These are phyloP conservation scores for Pleoardoris graminearum DNA, from an alignment of 2,329 filamentous ascomycete genomes.

Conservation along the genomic window DNA sequence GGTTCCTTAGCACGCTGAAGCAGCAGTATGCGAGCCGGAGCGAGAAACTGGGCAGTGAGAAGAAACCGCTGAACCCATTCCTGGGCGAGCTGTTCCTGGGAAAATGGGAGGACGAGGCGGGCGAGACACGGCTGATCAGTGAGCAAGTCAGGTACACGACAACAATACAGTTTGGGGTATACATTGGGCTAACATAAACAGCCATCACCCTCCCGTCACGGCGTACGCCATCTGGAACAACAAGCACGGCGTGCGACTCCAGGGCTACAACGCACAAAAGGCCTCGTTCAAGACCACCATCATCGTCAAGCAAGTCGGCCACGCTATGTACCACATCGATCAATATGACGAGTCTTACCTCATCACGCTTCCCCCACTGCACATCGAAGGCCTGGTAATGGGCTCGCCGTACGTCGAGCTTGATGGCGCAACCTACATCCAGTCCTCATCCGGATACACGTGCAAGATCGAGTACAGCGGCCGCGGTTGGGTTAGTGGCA, in stretches of 20 bases:
- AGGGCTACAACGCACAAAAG: slow-evolving; percentile 95
- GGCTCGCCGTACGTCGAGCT: slow-evolving; percentile 89
- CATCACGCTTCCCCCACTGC: slow-evolving; percentile 86
- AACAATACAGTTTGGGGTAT: neutral
- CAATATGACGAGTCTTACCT: slow-evolving; percentile 72
- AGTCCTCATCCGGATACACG: slow-evolving; percentile 82
- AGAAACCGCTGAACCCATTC: slow-evolving; percentile 97
- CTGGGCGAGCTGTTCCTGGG: slow-evolving; percentile 92
- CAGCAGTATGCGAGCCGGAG: slow-evolving; percentile 78
- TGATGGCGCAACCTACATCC: slow-evolving; percentile 81
- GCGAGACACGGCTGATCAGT: slow-evolving; percentile 82
- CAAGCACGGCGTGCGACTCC: slow-evolving; percentile 72
- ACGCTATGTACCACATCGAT: slow-evolving; percentile 79
- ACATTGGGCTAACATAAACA: slow-evolving; percentile 29
- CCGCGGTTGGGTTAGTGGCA: slow-evolving; percentile 91
- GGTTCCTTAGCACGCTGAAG: slow-evolving; percentile 92
- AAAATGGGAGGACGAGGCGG: slow-evolving; percentile 80
- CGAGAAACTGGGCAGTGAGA: slow-evolving; percentile 85
- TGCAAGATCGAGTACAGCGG: slow-evolving; percentile 91
- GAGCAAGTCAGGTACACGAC: slow-evolving; percentile 78
- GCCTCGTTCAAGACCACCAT: slow-evolving; percentile 93
- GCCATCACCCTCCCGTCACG: slow-evolving; percentile 90
- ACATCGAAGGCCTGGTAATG: slow-evolving; percentile 91
- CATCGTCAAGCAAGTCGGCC: slow-evolving; percentile 91
- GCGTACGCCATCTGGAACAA: slow-evolving; percentile 92